phyloP scores from a whole-genome alignment of 257 asterid species.

The Ehretia macrophylla region DNA sequence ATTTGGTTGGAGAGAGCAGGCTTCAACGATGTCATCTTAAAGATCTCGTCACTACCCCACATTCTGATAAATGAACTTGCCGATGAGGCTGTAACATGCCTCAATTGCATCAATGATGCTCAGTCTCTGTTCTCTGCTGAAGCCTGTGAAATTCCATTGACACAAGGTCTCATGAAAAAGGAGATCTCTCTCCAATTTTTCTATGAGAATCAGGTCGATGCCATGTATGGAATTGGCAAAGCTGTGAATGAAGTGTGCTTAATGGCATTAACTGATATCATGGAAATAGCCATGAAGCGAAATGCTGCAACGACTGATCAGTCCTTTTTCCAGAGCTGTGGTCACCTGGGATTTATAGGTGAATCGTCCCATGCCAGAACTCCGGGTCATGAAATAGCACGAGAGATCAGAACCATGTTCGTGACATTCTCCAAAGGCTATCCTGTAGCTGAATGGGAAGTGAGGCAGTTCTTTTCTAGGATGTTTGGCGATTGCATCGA shows the following conservation, averaged over 20 bases:
- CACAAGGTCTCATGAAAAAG: conserved; percentile 20
- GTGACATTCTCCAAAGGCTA: conserved; percentile 69
- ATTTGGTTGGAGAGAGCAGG: conserved; percentile 51
- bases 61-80: conserved; percentile 30
- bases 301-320: conserved; percentile 4
- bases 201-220: conserved; percentile 15
- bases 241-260: conserved; percentile 28
- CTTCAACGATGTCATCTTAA: conserved; percentile 18
- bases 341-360: conserved; percentile 15
- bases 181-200: conserved; percentile 31
- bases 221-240: conserved; percentile 14
- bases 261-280: conserved; percentile 38
- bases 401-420: conserved; percentile 46
- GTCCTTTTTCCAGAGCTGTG: conserved; percentile 10
- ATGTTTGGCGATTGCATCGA: conserved; percentile 49
- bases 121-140: conserved; percentile 7
- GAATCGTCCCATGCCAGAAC: neutral
- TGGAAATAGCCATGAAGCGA: conserved; percentile 28
- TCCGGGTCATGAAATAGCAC: neutral
- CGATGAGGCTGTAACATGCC: conserved; percentile 51
- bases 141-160: conserved; percentile 35
- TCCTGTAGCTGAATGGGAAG: conserved; percentile 45
- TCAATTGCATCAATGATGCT: conserved; percentile 26
- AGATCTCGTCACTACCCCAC: conserved; percentile 27
- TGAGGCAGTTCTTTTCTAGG: conserved; percentile 34